These are phyloP conservation scores for Pulveroboletus frians DNA, from an alignment of 768 basidiomycete species.

Conservation along the genomic window DNA sequence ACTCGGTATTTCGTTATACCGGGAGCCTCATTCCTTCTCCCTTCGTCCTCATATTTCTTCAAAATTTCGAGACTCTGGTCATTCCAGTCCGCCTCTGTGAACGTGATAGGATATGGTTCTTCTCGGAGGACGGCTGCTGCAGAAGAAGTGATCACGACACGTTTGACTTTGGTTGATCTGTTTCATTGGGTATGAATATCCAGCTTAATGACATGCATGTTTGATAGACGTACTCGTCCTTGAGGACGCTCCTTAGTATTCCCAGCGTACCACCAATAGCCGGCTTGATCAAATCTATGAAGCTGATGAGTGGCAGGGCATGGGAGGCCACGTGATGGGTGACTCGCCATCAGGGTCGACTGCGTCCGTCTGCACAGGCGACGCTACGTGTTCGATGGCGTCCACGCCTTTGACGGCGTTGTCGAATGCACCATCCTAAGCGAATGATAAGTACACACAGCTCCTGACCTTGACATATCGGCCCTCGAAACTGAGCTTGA, in stretches of 20 bases:
- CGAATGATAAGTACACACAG: not conserved
- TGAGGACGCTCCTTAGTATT: conserved; percentile 54
- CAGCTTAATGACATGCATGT: not conserved
- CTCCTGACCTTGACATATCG: not conserved
- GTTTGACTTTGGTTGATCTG: conserved; percentile 45
- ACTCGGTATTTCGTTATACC: conserved; percentile 45
- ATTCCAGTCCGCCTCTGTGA: conserved; percentile 60
- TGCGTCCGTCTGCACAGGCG: conserved; percentile 48
- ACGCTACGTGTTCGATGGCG: conserved; percentile 65
- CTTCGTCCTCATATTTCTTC: conserved; percentile 43
- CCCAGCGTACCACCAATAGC: conserved; percentile 68
- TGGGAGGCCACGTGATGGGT: no score
- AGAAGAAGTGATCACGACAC: conserved; percentile 68
- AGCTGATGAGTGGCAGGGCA: not conserved
- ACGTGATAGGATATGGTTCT: conserved; percentile 25
- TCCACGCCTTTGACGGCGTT: conserved; percentile 74
- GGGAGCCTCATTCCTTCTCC: conserved; percentile 35
- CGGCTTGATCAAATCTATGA: conserved; percentile 57
- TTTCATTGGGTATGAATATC: not conserved
- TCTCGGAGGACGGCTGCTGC: conserved; percentile 41
- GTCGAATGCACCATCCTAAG: conserved; percentile 65
- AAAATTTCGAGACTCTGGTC: conserved; percentile 36
- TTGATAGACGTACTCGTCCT: conserved; percentile 39
- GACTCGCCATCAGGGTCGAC: conserved; percentile 39
- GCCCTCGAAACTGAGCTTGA: not conserved